Conservation (phyloP, 345 rosid genomes). For the Dovyalis caffra region DNA sequence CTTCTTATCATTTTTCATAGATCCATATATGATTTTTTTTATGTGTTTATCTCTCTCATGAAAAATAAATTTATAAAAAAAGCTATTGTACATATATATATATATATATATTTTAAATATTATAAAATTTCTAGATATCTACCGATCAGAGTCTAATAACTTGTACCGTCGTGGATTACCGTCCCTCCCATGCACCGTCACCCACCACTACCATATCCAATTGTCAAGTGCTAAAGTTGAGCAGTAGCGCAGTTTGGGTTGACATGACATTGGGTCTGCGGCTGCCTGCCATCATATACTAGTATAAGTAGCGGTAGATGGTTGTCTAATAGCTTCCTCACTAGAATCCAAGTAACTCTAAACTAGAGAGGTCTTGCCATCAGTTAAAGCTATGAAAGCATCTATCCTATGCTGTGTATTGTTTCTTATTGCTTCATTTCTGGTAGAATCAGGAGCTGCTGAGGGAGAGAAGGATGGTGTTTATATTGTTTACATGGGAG, state of each 20-base stretch:
- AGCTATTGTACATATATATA: too few species aligned
- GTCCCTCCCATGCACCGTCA: neutral
- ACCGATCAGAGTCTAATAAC: too few species aligned
- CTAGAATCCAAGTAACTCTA: neutral
- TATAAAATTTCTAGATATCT: too few species aligned
- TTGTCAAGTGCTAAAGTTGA: neutral
- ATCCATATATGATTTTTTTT: too few species aligned
- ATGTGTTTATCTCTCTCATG: too few species aligned
- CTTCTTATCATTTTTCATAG: too few species aligned
- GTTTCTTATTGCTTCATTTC: conserved; percentile 16
- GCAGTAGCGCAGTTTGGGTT: neutral
- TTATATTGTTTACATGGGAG: conserved; percentile 80
- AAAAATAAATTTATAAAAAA: too few species aligned
- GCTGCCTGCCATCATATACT: neutral
- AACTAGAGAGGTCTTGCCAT: neutral
- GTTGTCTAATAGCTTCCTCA: neutral
- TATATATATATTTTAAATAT: too few species aligned
- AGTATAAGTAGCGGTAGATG: neutral
- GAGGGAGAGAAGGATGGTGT: conserved; percentile 33
- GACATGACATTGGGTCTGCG: neutral
- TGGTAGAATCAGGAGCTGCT: conserved; percentile 16
- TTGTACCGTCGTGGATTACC: neutral
- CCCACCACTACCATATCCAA: neutral
- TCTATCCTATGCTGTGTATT: conserved; percentile 7
- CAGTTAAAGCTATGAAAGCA: conserved; percentile 37